Percentiles rank a stretch among this genome's conserved stretches.
phyloP scores from a whole-genome alignment of 352 stramenopile genomes.

The Aphanomyces stellatus region DNA sequence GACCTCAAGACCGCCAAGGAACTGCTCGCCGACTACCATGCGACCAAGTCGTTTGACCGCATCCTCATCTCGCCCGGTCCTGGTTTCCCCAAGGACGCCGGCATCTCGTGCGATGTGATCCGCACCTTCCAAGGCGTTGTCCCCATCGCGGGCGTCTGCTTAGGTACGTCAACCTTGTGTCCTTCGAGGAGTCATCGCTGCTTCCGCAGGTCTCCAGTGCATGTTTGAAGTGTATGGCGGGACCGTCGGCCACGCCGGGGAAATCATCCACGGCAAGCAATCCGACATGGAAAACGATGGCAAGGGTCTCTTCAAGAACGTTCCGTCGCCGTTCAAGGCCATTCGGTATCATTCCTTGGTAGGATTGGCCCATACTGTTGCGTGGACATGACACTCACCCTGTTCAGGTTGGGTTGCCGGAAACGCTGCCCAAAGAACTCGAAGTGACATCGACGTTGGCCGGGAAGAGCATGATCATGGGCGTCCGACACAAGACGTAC shows the following conservation, averaged over 20 bases:
- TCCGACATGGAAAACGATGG: constrained; percentile 77
- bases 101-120: constrained; percentile 78
- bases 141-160: constrained; percentile 75
- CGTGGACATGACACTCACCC: neutral
- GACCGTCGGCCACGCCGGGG: constrained; percentile 71
- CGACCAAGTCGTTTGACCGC: constrained; percentile 54
- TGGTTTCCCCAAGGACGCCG: constrained; percentile 70
- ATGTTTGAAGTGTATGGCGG: constrained; percentile 86
- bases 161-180: constrained; percentile 27
- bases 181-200: neutral
- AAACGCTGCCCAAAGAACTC: constrained; percentile 67
- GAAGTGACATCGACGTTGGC: constrained; percentile 79
- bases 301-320: constrained; percentile 77
- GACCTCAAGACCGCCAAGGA: constrained; percentile 78
- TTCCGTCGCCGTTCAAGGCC: constrained; percentile 65
- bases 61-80: constrained; percentile 85
- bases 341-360: constrained; percentile 84
- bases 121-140: constrained; percentile 71
- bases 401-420: constrained; percentile 42
- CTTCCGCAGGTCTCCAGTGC: constrained; percentile 57
- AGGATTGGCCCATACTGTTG: neutral
- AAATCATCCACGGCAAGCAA: constrained; percentile 85
- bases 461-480: constrained; percentile 84
- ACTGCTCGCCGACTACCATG: constrained; percentile 33
- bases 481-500: constrained; percentile 78